A percentile compares a stretch with the other conserved stretches of the same genome.
Conservation (phyloP, 2,329 filamentous ascomycete species). For the Mycosphaerella arachidis region DNA sequence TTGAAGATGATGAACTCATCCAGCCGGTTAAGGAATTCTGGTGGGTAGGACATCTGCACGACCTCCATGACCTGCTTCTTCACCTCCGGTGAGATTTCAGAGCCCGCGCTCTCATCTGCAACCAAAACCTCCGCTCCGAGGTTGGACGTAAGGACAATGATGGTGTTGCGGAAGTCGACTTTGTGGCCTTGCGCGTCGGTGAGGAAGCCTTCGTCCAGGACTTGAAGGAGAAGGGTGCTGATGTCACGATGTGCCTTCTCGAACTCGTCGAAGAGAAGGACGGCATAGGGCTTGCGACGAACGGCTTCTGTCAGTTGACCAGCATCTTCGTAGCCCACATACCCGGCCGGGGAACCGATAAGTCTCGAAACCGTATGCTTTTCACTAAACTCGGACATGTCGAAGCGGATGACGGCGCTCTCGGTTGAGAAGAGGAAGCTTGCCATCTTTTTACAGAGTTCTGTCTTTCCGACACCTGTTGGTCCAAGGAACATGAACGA, state of each 20-base stretch:
- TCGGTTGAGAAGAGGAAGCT: conserved; percentile 90
- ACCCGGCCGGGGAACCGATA: conserved; percentile 89
- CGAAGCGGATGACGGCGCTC: conserved; percentile 84
- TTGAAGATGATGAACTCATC: conserved; percentile 98
- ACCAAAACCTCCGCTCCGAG: conserved; percentile 89
- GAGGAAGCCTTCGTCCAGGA: conserved; percentile 91
- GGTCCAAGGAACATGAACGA: conserved; percentile 98
- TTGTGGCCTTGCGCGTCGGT: conserved; percentile 95
- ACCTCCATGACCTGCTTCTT: conserved; percentile 84
- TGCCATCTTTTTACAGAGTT: conserved; percentile 93
- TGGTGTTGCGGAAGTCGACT: conserved; percentile 92
- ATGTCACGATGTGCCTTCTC: conserved; percentile 97
- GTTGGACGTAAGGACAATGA: conserved; percentile 95
- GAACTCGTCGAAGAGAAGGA: conserved; percentile 93
- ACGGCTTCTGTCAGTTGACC: conserved; percentile 95
- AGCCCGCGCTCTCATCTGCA: conserved; percentile 34
- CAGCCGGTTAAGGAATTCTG: conserved; percentile 93
- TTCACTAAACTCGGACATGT: conserved; percentile 97
- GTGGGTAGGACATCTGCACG: conserved; percentile 69
- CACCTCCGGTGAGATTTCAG: conserved; percentile 61
- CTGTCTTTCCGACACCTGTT: conserved; percentile 94
- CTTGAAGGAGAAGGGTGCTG: conserved; percentile 83
- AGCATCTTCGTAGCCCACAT: conserved; percentile 94
- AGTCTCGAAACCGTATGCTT: conserved; percentile 92
- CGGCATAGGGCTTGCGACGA: conserved; percentile 88